A percentile compares a stretch with the other conserved stretches of the same genome.
Evolutionary conservation across 352 stramenopile species (phyloP).

Genomic region (Thraustochytrium sp.): DNA sequence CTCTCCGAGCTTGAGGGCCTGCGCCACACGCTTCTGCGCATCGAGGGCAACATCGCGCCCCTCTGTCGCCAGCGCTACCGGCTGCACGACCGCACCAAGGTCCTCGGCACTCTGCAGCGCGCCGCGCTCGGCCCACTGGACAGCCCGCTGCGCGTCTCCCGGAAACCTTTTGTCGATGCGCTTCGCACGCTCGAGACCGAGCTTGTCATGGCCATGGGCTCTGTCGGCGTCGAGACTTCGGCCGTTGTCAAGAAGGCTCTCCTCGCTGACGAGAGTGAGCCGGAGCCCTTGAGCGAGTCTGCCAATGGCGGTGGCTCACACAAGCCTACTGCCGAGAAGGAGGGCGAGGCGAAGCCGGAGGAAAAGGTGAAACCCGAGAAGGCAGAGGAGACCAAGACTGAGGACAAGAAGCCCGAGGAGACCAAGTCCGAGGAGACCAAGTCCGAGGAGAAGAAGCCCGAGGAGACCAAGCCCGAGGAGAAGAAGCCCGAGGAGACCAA

Average conservation of each 20-base stretch:
- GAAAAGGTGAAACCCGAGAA: background rate
- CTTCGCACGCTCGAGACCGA: background rate
- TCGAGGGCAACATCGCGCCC: conserved; percentile 27
- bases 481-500: background rate
- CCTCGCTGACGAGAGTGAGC: too few relatives aligned
- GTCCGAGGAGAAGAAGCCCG: background rate
- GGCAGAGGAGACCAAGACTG: background rate
- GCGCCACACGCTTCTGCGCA: conserved; percentile 6
- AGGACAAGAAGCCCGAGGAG: background rate
- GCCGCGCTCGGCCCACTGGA: background rate
- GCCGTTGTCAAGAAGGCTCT: background rate
- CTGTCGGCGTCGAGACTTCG: background rate
- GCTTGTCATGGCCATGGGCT: background rate
- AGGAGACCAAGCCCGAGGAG: background rate
- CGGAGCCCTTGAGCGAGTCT: too few relatives aligned
- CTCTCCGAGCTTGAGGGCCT: background rate
- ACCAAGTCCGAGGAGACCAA: too few relatives aligned
- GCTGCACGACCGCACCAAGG: background rate
- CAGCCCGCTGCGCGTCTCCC: background rate
- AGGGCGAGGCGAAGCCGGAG: background rate
- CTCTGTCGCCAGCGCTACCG: background rate
- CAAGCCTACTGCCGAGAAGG: too few relatives aligned
- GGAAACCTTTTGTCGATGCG: background rate
- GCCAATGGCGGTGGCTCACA: too few relatives aligned
- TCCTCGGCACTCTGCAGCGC: background rate